These are phyloP conservation scores for Cordia subcordata DNA, from an alignment of 257 asterid species.

Conservation along the genomic window DNA sequence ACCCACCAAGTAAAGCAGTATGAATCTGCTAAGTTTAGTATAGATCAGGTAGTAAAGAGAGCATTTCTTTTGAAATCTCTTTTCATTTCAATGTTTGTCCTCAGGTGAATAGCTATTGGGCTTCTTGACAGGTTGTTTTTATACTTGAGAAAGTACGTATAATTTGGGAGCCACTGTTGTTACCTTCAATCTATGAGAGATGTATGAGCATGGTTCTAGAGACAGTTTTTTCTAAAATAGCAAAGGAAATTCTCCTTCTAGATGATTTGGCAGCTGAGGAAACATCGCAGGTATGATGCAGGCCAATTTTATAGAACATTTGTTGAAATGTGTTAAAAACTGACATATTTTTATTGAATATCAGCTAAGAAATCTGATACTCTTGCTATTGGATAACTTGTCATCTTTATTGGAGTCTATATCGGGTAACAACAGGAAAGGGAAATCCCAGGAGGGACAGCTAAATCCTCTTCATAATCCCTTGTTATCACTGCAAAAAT, in stretches of 20 bases:
- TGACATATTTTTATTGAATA: conserved; percentile 16
- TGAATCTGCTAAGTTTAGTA: conserved; percentile 86
- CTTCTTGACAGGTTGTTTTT: conserved; percentile 66
- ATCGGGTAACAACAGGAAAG: conserved; percentile 27
- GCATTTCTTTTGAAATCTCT: conserved; percentile 12
- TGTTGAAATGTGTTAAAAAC: conserved; percentile 3
- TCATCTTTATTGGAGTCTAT: conserved; percentile 63
- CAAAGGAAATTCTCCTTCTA: conserved; percentile 70
- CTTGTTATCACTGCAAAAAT: conserved; percentile 58
- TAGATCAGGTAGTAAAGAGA: conserved; percentile 64
- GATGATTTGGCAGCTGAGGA: conserved; percentile 99
- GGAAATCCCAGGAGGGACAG: conserved; percentile 41
- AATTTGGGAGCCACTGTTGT: conserved; percentile 78
- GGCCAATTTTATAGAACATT: neutral
- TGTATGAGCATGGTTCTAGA: conserved; percentile 66
- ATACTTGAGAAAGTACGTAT: conserved; percentile 95
- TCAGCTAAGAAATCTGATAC: conserved; percentile 81
- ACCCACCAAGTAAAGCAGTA: conserved; percentile 76
- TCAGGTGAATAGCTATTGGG: conserved; percentile 10
- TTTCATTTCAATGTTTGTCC: conserved; percentile 11
- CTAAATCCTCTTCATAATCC: conserved; percentile 32
- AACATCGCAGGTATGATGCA: conserved; percentile 71
- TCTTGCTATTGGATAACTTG: conserved; percentile 75
- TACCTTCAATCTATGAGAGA: conserved; percentile 72
- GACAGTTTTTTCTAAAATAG: conserved; percentile 63